Evolutionary conservation across 2,329 filamentous ascomycete species (phyloP).

Genomic region (Cryphonectria japonica): DNA sequence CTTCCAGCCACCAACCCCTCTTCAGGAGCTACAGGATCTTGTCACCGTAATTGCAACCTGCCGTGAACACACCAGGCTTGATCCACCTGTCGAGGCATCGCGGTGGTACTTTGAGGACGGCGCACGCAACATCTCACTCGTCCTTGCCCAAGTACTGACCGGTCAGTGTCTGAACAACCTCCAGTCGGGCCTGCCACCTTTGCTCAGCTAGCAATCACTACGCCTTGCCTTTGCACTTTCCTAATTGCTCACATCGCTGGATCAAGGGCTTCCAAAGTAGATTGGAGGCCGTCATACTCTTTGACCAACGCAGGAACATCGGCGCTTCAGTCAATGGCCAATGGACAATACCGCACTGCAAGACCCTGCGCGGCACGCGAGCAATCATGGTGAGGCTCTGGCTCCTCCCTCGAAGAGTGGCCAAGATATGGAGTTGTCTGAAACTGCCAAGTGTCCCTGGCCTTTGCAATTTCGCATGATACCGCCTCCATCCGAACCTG

Average conservation of each 20-base stretch:
- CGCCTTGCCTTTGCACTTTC: neutral
- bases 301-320: neutral
- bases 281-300: neutral
- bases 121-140: neutral
- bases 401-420: neutral
- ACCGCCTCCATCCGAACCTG: neutral
- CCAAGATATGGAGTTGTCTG: neutral
- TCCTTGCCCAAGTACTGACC: neutral
- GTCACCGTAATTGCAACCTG: neutral
- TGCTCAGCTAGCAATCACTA: neutral
- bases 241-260: neutral
- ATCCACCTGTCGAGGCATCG: neutral
- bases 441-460: conserved; percentile 29
- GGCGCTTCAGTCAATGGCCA: neutral
- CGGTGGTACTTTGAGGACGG: neutral
- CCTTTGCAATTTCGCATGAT: conserved; percentile 31
- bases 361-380: neutral
- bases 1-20: neutral
- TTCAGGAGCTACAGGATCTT: neutral
- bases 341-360: neutral
- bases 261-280: neutral
- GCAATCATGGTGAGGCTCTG: neutral
- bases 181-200: neutral
- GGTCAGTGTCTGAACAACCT: neutral
- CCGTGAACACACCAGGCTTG: neutral